Evolutionary conservation across 2,329 filamentous ascomycete species (phyloP), one percentile per base, ranked within the genome.

Genomic region (Fusarium equiseti): DNA sequence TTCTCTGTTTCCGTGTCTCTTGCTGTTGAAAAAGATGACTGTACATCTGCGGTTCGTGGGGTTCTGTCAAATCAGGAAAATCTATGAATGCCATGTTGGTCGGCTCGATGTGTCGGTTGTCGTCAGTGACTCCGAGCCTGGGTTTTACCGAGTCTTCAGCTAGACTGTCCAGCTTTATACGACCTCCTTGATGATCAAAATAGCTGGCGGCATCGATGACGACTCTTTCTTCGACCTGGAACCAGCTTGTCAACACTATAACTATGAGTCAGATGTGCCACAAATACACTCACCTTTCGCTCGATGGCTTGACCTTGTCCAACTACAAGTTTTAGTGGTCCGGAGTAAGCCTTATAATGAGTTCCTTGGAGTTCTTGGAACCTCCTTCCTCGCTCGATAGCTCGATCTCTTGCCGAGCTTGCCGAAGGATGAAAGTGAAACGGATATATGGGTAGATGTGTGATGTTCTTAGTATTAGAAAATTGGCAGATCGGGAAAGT

Each of bases 311-410:
- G 35, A n/a, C 35, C 35, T 18, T 18, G 1, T 38, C 10, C n/a
- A 0, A 11, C 1, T n/a, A 0, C 35, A 38, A 38, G 35, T 3
- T 1, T 38, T 9, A 38, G 35, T 38, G 18, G 10, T 38, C 35
- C 35, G n/a, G 35, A 38, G 35, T 38, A n/a, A 38, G 35, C 35
- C 35, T 38, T 38, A 6, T 38, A 38, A 18, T 38, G 18, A 12
- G 3, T 38, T 7, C 35, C 35, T 38, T 6, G 9, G 0, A 38
- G 35, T 38, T 38, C 35, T 12, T 38, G 35, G 18, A 38, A 38
- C 18, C 11, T 38, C 6, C 18, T 38, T 7, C 35, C 35, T 18
- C 35, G 35, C 35, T 38, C 35, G 35, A 38, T n/a, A n/a, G 35
- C 35, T 38, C 35, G 18, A 2, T 38, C 18, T 38, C 18, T 38